Evolutionary conservation across 371 early-diverging fungal genomes (phyloP).

Genomic region (Mycotypha africana): DNA sequence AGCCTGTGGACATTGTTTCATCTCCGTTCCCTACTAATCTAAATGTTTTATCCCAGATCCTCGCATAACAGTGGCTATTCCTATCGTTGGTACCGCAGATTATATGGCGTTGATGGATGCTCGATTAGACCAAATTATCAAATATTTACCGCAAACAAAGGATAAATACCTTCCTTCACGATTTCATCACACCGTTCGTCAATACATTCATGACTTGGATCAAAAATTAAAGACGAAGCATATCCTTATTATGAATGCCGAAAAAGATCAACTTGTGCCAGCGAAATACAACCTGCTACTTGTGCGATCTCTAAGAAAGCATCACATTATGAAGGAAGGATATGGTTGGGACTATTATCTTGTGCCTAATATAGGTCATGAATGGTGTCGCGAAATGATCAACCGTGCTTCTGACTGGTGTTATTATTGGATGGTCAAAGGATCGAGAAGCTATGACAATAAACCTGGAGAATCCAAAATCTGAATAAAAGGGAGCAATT

Average conservation of each 20-base stretch:
- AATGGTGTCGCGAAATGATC: constrained; percentile 33
- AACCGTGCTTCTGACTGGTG: constrained; percentile 22
- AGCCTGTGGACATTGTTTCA: too few species aligned
- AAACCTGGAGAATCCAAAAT: too few species aligned
- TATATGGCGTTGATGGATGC: constrained; percentile 22
- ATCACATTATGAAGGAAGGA: constrained; percentile 20
- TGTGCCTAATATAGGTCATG: constrained; percentile 30
- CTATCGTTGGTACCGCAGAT: constrained; percentile 36
- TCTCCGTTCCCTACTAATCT: too few species aligned
- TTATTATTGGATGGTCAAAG: constrained; percentile 44
- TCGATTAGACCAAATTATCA: constrained; percentile 10
- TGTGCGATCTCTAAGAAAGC: constrained; percentile 10
- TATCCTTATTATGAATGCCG: constrained; percentile 32
- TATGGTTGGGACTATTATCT: constrained; percentile 27
- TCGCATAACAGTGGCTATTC: constrained; percentile 33
- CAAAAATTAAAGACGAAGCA: constrained; percentile 19
- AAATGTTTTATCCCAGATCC: too few species aligned
- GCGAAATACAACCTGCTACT: constrained; percentile 18
- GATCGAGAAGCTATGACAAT: too few species aligned
- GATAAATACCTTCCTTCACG: constrained; percentile 18
- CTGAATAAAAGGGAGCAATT: too few species aligned
- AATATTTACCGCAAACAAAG: constrained; percentile 5
- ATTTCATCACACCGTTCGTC: constrained; percentile 12
- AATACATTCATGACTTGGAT: constrained; percentile 10
- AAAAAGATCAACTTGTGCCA: constrained; percentile 27